Conservation (phyloP, 371 early-diverging fungal species). For the Mucor saturninus region DNA sequence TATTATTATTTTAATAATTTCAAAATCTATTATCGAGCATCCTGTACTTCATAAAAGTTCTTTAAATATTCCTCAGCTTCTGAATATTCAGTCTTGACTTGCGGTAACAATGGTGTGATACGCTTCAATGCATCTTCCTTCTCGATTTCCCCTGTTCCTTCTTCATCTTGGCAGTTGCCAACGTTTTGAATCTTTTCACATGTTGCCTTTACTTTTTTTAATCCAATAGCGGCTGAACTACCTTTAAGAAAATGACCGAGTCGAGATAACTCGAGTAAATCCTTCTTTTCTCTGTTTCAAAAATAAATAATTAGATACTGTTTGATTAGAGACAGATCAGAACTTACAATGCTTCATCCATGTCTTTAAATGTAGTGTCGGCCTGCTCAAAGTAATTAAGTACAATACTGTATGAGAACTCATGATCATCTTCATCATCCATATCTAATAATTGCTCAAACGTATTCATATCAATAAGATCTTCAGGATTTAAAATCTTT, state of each 20-base stretch:
- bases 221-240: slow-evolving; percentile 87
- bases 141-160: slow-evolving; percentile 54
- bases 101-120: slow-evolving; percentile 63
- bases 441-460: slow-evolving; percentile 84
- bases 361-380: slow-evolving; percentile 65
- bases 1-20: neutral
- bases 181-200: slow-evolving; percentile 89
- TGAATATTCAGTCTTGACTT: slow-evolving; percentile 72
- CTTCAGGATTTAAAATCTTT: slow-evolving; percentile 45
- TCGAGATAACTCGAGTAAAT: slow-evolving; percentile 73
- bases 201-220: slow-evolving; percentile 78
- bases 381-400: slow-evolving; percentile 81
- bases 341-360: slow-evolving; percentile 74
- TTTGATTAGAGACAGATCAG: neutral
- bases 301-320: neutral
- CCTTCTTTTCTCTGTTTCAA: slow-evolving; percentile 57
- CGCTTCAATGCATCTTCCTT: slow-evolving; percentile 68
- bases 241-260: slow-evolving; percentile 94
- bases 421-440: slow-evolving; percentile 82
- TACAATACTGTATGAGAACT: slow-evolving; percentile 75
- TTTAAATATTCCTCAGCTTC: slow-evolving; percentile 78
- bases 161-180: slow-evolving; percentile 77
- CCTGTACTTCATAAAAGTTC: slow-evolving; percentile 72
- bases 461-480: slow-evolving; percentile 71
- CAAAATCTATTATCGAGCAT: slow-evolving; percentile 34